Base-by-base conservation (phyloP, 2,329 filamentous ascomycete genomes). In the Tolypocladium ophioglossoides region DNA sequence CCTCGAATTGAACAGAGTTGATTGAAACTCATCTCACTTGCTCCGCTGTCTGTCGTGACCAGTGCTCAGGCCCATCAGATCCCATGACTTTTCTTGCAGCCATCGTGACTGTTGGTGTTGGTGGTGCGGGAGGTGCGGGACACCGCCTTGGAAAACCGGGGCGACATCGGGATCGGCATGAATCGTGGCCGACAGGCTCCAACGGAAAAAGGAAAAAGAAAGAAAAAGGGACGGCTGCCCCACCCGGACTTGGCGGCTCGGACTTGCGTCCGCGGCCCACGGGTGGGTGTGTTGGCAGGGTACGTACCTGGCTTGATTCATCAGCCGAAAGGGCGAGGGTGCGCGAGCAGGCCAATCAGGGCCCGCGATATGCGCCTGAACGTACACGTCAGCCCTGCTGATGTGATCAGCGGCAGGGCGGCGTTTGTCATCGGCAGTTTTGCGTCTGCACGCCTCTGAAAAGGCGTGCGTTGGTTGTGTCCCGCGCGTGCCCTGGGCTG, bases 1-100 rank as follows among this genome's bases (percentile, higher is more conserved):
- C 38, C 24, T 27, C 14, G 27, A 54, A 56, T 56, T 39, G 52
- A 54, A 56, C 38, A 52, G 51, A 52, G 16, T 27, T 32, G 51
- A 52, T 56, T 46, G 32, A 56, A 50, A 50, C 39, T 27, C 35
- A 49, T 24, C 22, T 12, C 16, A 11, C n/a, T 2, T 5, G 32
- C 7, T 18, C 27, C 3, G 32, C 8, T 12, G 30, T 4, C 1
- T n/a, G 11, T 11, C 44, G 9, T 20, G 27, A 47, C 44, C 37
- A 40, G 18, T 18, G 38, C 38, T 32, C 12, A 10, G 12, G 35
- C 24, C 34, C 14, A 20, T 48, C 3, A 8, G n/a, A 38, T 39
- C 18, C 9, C 18, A 20, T 14, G 35, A 38, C 12, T 39, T 14
- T 34, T 27, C n/a, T 9, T 24, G 30, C 14, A 34, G n/a, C 18